phyloP scores from a whole-genome alignment of 2,329 filamentous ascomycete genomes.

The Grosmannia serpens region DNA sequence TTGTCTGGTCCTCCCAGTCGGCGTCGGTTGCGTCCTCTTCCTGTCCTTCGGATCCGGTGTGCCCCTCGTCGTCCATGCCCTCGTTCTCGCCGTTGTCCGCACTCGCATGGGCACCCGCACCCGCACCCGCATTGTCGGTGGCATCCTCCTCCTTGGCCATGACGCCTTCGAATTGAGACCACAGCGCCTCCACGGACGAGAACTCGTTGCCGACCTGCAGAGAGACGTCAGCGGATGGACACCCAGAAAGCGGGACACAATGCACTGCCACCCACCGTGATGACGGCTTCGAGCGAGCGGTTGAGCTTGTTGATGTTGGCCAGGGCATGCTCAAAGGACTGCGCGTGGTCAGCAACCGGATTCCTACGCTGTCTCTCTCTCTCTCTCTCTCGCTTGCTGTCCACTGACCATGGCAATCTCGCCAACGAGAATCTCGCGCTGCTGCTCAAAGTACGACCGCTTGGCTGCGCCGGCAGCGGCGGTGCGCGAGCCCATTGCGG shows the following conservation, averaged over 20 bases:
- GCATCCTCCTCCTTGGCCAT: slow-evolving; percentile 54
- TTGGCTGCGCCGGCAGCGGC: background rate
- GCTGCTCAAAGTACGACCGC: slow-evolving; percentile 63
- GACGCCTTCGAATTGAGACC: slow-evolving; percentile 94
- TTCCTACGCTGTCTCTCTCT: background rate
- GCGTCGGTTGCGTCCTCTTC: background rate
- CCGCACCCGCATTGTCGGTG: slow-evolving; percentile 8
- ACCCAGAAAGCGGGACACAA: background rate
- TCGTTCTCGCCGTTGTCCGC: background rate
- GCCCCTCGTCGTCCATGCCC: background rate
- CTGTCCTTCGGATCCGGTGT: background rate
- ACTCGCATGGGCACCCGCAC: background rate
- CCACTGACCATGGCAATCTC: slow-evolving; percentile 58
- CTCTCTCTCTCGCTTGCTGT: background rate
- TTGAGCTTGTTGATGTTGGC: slow-evolving; percentile 95
- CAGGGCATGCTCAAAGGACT: slow-evolving; percentile 79
- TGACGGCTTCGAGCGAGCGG: slow-evolving; percentile 80
- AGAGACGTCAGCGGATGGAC: background rate
- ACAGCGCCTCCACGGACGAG: slow-evolving; percentile 88
- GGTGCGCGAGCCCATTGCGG: background rate
- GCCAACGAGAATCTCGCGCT: slow-evolving; percentile 57
- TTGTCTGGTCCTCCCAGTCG: background rate
- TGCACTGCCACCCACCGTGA: slow-evolving; percentile 48
- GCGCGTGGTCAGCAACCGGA: background rate
- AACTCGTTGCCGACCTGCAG: slow-evolving; percentile 84